Percentiles rank a stretch among this genome's conserved stretches.
These are phyloP conservation scores for Pseudozyma pruni DNA, from an alignment of 1,284 basidiomycete species.

Conservation along the genomic window DNA sequence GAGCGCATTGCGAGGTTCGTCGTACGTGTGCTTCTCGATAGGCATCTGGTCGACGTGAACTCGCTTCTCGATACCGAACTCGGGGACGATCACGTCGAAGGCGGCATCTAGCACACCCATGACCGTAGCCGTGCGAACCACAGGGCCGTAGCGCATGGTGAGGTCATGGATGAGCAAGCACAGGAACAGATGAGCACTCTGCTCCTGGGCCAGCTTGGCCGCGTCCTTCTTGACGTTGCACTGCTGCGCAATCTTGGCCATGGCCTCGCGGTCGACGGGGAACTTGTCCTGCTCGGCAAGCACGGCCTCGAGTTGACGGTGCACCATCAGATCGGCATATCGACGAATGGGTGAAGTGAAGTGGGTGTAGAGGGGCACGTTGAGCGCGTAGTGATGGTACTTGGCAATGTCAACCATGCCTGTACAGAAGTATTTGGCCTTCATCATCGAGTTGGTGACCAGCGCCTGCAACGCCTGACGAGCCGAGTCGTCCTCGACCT, in stretches of 20 bases:
- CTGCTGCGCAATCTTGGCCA: conserved; percentile 90
- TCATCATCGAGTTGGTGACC: conserved; percentile 86
- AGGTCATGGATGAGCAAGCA: conserved; percentile 92
- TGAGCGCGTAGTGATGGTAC: conserved; percentile 92
- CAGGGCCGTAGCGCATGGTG: conserved; percentile 92
- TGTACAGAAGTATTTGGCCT: conserved; percentile 96
- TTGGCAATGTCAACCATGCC: conserved; percentile 99
- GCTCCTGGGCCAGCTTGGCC: conserved; percentile 90
- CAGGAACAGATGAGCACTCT: conserved; percentile 92
- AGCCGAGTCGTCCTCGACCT: conserved; percentile 73
- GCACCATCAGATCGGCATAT: conserved; percentile 94
- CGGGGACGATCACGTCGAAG: conserved; percentile 91
- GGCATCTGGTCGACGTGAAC: conserved; percentile 99
- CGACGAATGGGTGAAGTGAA: conserved; percentile 75
- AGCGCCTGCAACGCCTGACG: conserved; percentile 82
- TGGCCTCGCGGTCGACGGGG: conserved; percentile 93
- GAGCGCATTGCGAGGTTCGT: conserved; percentile 87
- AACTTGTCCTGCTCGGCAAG: conserved; percentile 81
- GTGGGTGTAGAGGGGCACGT: conserved; percentile 92
- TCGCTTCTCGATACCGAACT: conserved; percentile 97
- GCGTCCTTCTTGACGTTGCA: conserved; percentile 83
- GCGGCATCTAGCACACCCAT: conserved; percentile 93
- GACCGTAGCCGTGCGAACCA: conserved; percentile 85
- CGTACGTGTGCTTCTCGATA: conserved; percentile 83
- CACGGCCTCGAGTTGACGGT: conserved; percentile 94